Base-by-base conservation (phyloP, 2,329 filamentous ascomycete species). In the Coleophoma crateriformis region DNA sequence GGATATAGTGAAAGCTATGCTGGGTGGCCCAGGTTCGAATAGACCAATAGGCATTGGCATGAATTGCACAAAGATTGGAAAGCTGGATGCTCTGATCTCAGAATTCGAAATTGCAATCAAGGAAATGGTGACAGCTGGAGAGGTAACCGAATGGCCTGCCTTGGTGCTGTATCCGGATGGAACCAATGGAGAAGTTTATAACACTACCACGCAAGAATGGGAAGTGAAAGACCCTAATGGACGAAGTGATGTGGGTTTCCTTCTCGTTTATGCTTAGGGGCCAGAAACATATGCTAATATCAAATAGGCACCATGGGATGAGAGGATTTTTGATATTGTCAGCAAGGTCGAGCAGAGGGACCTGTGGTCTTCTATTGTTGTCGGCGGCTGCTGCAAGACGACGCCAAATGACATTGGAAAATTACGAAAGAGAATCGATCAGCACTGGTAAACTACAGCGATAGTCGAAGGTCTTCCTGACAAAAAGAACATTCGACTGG, bases 111-210 rank as follows among this genome's bases (percentile, higher is more conserved):
- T 66, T 3, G 72, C 69, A 8, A 62, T 82, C 14, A 50, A 53
- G 10, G 54, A 50, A n/a, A 47, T 79, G 55, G 49, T 72, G 2
- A 46, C 59, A 4, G 55, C 63, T 4, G 67, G 69, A 0, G 57
- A 64, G 13, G 47, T 73, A 1, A 17, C 52, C 0, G 58, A 61
- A 6, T 75, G 72, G 68, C 82, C 82, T 1, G 72, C 70, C 17
- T 64, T 87, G 47, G 76, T 87, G 4, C 58, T 87, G 15, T 87
- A 87, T 61, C 84, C 84, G 0, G 84, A 88, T 62, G 84, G 84
- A 0, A 86, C 84, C 1, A 82, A 81, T 43, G 82, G 81, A 0
- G 80, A 86, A 64, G 74, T 83, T 1, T 87, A 87, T 65, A 79
- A 87, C 62, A 84, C 82, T 1, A 67, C 65, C 0, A 82, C 79